phyloP scores from a whole-genome alignment of 169 alveolate species.

The Plasmodium cynomolgi region DNA sequence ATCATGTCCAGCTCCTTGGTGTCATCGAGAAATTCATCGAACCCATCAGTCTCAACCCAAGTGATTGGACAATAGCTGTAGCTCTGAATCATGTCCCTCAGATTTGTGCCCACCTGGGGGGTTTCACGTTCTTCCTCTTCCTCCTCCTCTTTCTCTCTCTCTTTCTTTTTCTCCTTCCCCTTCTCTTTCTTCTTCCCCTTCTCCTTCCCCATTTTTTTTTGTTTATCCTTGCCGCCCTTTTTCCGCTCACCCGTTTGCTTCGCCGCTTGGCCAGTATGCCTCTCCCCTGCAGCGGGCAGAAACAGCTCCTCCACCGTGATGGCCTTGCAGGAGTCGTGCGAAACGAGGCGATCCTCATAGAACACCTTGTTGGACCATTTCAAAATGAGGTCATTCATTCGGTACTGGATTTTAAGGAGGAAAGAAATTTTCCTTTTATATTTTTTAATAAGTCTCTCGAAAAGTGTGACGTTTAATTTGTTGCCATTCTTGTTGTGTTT shows the following conservation, averaged over 20 bases:
- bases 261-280: not conserved
- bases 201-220: not conserved
- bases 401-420: slow-evolving; percentile 62
- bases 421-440: slow-evolving; percentile 24
- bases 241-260: not conserved
- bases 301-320: slow-evolving; percentile 14
- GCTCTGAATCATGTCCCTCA: slow-evolving; percentile 5
- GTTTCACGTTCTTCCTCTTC: not conserved
- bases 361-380: slow-evolving; percentile 58
- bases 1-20: slow-evolving; percentile 52
- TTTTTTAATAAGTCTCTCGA: slow-evolving; percentile 56
- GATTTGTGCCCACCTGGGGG: not conserved
- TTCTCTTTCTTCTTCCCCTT: not conserved
- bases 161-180: not conserved
- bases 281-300: not conserved
- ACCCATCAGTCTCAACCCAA: slow-evolving; percentile 67
- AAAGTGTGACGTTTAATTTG: slow-evolving; percentile 45
- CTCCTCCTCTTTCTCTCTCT: not conserved
- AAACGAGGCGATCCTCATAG: slow-evolving; percentile 35
- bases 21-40: slow-evolving; percentile 68
- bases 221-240: not conserved
- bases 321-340: slow-evolving; percentile 35
- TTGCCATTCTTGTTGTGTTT: slow-evolving; percentile 23
- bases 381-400: slow-evolving; percentile 66
- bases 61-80: slow-evolving; percentile 36